Evolutionary conservation across 768 basidiomycete species (phyloP), one percentile per base, ranked within the genome.

Genomic region (Lyophyllum shimeji): DNA sequence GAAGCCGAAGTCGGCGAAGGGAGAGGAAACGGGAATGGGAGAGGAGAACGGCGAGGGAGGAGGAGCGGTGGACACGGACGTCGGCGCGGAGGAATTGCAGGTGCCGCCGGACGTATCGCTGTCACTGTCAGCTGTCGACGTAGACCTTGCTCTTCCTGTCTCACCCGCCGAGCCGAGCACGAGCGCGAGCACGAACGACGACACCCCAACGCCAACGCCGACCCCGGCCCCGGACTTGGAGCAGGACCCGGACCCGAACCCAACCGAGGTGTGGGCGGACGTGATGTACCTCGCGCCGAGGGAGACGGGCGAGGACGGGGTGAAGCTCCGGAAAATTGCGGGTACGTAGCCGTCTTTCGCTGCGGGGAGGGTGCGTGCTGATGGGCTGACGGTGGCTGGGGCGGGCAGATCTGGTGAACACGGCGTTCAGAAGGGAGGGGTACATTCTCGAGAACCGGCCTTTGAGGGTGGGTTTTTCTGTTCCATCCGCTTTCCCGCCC

Each of bases 251-350:
- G 11, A 17, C 12, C 34, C 34, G 3, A 13, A 37, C 34, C 34
- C 34, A 11, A 23, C 34, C 61, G 73, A 62, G 60, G 20, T 63
- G 1, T 56, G 73, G 42, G 83, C 84, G 5, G 79, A 84, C 52
- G 82, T 86, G 20, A 72, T 88, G 23, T 87, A 79, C 73, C 59
- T 79, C 11, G 84, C 82, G 1, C 84, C 86, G 1, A 57, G 65
- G 46, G 68, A 74, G 50, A 60, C 62, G 9, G 69, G 72, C 31
- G 59, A 65, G 8, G 55, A 68, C 21, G 56, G 57, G 2, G 37
- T 23, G n/a, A 58, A 67, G 12, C 58, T 78, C 5, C 59, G 60
- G 27, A 60, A 48, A 2, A 64, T 78, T 2, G 69, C 67, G 29
- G 67, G 76, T 75, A 56, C 7, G 70, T 18, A 31, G 2, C 33